phyloP scores from a whole-genome alignment of 2,329 filamentous ascomycete species.

The Sphaerostilbella broomeana region DNA sequence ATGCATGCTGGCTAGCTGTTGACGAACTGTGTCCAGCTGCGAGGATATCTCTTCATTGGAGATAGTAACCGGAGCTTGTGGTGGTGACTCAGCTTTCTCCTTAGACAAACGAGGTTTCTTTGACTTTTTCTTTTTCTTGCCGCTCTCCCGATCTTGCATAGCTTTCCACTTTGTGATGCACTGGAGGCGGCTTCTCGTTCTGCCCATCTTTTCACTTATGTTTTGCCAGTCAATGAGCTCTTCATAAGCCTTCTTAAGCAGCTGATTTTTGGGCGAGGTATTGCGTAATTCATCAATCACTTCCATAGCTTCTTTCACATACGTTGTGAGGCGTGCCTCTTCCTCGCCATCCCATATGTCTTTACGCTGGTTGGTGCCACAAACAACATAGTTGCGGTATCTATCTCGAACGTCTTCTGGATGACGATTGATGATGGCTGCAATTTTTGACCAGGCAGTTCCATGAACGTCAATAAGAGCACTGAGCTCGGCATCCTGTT shows the following conservation, averaged over 20 bases:
- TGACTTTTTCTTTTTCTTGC: constrained; percentile 29
- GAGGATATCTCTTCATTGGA: constrained; percentile 34
- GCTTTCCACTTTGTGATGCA: constrained; percentile 62
- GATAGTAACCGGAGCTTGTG: not conserved
- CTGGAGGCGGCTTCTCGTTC: constrained; percentile 58
- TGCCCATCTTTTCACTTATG: constrained; percentile 56
- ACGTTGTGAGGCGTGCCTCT: constrained; percentile 44
- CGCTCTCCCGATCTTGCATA: constrained; percentile 30
- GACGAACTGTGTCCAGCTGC: constrained; percentile 36
- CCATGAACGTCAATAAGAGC: constrained; percentile 30
- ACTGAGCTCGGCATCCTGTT: constrained; percentile 31
- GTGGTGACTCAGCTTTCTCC: not conserved
- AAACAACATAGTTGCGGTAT: constrained; percentile 61
- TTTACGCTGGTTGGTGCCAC: constrained; percentile 44
- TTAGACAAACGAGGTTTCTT: not conserved
- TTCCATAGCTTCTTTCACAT: constrained; percentile 47
- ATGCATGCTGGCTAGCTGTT: constrained; percentile 36
- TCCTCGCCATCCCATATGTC: constrained; percentile 57
- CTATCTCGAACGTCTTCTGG: constrained; percentile 62
- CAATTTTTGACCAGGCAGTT: constrained; percentile 57
- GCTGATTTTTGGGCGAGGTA: constrained; percentile 25
- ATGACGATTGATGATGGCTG: constrained; percentile 55
- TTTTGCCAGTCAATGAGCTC: constrained; percentile 57
- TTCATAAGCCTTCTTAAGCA: constrained; percentile 39
- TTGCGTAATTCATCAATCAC: constrained; percentile 36